Evolutionary conservation across 768 basidiomycete genomes (phyloP).

Genomic region (Candolleomyces efflorescens): DNA sequence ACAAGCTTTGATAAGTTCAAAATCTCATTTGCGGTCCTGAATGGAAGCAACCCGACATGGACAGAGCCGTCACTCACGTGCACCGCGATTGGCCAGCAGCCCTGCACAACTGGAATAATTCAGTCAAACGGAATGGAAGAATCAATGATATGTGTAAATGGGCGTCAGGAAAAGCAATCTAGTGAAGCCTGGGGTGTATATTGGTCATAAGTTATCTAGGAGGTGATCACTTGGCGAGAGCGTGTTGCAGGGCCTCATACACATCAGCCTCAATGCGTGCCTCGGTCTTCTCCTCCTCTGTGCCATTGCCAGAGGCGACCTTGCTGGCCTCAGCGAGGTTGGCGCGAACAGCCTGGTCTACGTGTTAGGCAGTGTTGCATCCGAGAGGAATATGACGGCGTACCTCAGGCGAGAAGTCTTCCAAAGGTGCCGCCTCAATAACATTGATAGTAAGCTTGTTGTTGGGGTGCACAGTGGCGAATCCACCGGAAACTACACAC

Average conservation of each 20-base stretch:
- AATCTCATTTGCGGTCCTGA: too few species aligned
- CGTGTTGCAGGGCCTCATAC: slow-evolving; percentile 91
- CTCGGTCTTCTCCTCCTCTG: slow-evolving; percentile 91
- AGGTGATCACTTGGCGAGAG: slow-evolving; percentile 45
- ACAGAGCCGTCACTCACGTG: not conserved
- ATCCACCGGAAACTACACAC: slow-evolving; percentile 82
- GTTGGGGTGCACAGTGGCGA: slow-evolving; percentile 96
- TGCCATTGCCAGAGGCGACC: slow-evolving; percentile 76
- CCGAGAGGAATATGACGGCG: slow-evolving; percentile 13
- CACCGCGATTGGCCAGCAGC: too few species aligned
- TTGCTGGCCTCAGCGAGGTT: slow-evolving; percentile 87
- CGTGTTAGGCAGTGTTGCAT: not conserved
- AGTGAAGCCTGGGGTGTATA: not conserved
- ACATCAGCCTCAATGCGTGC: slow-evolving; percentile 94
- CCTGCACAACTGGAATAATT: too few species aligned
- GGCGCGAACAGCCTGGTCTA: slow-evolving; percentile 74
- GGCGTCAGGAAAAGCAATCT: not conserved
- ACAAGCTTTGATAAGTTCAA: not conserved
- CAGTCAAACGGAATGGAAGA: not conserved
- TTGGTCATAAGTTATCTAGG: slow-evolving; percentile 10
- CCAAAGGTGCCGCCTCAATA: slow-evolving; percentile 91
- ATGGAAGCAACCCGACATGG: not conserved
- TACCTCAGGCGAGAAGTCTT: slow-evolving; percentile 89
- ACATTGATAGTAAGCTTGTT: slow-evolving; percentile 97
- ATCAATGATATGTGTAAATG: not conserved